These are phyloP conservation scores for Solanum tacnaense DNA, from an alignment of 257 asterid species.

Conservation along the genomic window DNA sequence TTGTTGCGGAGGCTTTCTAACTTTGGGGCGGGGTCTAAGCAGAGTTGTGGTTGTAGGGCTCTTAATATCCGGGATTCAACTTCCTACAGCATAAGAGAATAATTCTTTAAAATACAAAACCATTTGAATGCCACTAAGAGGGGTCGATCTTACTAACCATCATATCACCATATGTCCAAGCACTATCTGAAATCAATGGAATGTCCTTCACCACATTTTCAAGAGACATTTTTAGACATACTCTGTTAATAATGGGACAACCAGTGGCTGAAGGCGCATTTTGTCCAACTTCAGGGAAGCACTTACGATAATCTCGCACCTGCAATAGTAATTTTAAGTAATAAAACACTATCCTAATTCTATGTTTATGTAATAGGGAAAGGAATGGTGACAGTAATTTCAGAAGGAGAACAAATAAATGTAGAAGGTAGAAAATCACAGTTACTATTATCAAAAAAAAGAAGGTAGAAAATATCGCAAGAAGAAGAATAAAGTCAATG, in stretches of 20 bases:
- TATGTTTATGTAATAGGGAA: neutral
- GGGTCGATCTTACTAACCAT: constrained; percentile 53
- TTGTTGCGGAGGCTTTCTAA: constrained; percentile 49
- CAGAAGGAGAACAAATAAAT: neutral
- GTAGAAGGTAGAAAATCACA: neutral
- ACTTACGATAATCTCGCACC: constrained; percentile 85
- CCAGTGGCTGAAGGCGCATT: constrained; percentile 28
- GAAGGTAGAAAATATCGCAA: neutral
- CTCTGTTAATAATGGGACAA: constrained; percentile 52
- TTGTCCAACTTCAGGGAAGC: constrained; percentile 44
- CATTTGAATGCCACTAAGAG: constrained; percentile 4
- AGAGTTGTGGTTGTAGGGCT: constrained; percentile 87
- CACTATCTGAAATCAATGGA: constrained; percentile 62
- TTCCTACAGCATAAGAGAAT: constrained; percentile 54
- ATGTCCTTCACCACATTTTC: constrained; percentile 95
- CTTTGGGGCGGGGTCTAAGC: constrained; percentile 69
- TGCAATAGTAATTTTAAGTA: constrained; percentile 14
- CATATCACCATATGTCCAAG: constrained; percentile 97
- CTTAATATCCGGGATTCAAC: constrained; percentile 88
- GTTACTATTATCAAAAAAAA: too few species aligned
- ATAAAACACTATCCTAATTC: neutral
- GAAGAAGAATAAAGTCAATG: neutral
- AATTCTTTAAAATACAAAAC: constrained; percentile 8
- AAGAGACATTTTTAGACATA: constrained; percentile 70
- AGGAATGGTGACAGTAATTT: neutral